Evolutionary conservation across 2,329 filamentous ascomycete genomes (phyloP), one percentile per base, ranked within the genome.

Genomic region (Scorias spongiosa): DNA sequence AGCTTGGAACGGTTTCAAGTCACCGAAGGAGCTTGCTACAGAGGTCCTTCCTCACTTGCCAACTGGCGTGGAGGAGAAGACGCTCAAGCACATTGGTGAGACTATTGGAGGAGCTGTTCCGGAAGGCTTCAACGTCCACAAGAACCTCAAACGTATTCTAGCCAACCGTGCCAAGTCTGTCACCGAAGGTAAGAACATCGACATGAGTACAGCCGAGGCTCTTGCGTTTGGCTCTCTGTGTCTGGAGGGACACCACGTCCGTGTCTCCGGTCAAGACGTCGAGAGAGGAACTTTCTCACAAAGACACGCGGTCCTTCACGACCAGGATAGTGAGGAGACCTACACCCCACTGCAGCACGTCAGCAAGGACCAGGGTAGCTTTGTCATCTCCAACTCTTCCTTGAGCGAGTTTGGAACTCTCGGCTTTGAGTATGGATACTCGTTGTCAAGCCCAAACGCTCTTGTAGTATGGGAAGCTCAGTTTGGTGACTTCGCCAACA

Each of bases 391-490:
- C 49, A 98, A 98, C 75, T 98, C 91, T 26, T 96, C 89, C 10
- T 75, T 82, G 52, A 80, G 75, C 54, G 78, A 82, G 62, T 82
- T 76, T 52, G 78, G 78, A 63, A 73, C 71, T 48, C 84, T 98
- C 49, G 91, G 91, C 43, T 98, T 98, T 63, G 91, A 98, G 67
- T 98, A 98, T 59, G 91, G 91, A 48, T 98, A 98, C 72, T 98
- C 91, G 2, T 71, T 98, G 48, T 93, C 88, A 26, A 96, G 91
- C 28, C 91, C 91, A 46, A 93, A 95, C 62, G 89, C 91, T 32
- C 78, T 98, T 20, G 89, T 98, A 56, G 93, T 98, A 80, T 98
- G 91, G 91, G 91, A 98, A 70, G 91, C 91, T 32, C 91, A 98
- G 67, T 98, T 98, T 59, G 91, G 91, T 73, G 91, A 98, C 67